These are phyloP conservation scores for Allium fistulosum DNA, from an alignment of 106 monocot species.

Conservation along the genomic window DNA sequence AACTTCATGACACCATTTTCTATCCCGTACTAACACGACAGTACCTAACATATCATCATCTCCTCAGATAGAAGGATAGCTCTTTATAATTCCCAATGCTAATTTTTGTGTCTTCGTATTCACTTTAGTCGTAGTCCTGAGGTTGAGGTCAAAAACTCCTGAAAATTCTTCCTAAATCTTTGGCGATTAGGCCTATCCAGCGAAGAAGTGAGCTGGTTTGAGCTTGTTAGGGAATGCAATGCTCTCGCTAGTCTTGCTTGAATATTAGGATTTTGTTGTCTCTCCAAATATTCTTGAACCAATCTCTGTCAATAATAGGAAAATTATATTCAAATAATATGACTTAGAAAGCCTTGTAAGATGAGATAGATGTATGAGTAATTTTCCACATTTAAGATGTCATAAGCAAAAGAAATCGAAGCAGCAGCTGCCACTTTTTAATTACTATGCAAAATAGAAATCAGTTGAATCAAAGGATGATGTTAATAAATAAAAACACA, in stretches of 20 bases:
- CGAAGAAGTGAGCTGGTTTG: constrained; percentile 61
- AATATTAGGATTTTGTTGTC: constrained; percentile 32
- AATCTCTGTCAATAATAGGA: constrained; percentile 41
- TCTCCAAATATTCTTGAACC: constrained; percentile 56
- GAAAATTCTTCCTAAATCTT: constrained; percentile 77
- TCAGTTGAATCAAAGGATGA: neutral
- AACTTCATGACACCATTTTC: too few species aligned
- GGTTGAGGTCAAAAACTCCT: constrained; percentile 52
- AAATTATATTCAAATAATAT: neutral
- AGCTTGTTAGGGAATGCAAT: constrained; percentile 57
- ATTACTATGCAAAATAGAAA: neutral
- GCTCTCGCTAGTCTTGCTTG: constrained; percentile 55
- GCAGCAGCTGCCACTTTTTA: too few species aligned
- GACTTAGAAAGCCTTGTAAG: too few species aligned
- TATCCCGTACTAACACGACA: too few species aligned
- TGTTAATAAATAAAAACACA: too few species aligned
- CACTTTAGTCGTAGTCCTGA: constrained; percentile 71
- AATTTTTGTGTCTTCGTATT: neutral
- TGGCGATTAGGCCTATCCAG: constrained; percentile 69
- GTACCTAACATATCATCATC: too few species aligned
- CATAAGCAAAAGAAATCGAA: too few species aligned
- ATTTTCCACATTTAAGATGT: too few species aligned
- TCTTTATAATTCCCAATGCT: too few species aligned
- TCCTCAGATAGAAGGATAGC: too few species aligned
- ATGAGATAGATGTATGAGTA: too few species aligned